Conservation (phyloP, 192 early-diverging fungal genomes). For the Coemansia sp. region DNA sequence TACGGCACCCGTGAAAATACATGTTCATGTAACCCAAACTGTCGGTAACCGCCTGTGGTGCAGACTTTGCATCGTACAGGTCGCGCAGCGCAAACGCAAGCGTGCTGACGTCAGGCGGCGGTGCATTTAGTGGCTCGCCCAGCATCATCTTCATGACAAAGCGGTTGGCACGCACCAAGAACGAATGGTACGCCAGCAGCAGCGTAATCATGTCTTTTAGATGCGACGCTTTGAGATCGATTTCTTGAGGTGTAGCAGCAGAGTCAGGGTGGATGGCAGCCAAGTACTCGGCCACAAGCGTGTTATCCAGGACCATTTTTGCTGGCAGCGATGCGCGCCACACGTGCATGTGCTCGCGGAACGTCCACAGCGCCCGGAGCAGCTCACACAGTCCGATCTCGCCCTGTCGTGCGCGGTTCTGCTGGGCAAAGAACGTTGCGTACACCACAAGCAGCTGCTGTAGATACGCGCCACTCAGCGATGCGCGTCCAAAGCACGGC, state of each 20-base stretch:
- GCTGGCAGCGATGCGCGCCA: slow-evolving; percentile 42
- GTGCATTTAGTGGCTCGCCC: slow-evolving; percentile 40
- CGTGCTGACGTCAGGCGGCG: slow-evolving; percentile 42
- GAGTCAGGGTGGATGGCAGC: slow-evolving; percentile 28
- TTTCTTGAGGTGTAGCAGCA: slow-evolving; percentile 25
- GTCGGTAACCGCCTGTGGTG: slow-evolving; percentile 18
- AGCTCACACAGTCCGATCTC: slow-evolving; percentile 19
- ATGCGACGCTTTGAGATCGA: slow-evolving; percentile 35
- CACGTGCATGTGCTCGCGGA: slow-evolving; percentile 44
- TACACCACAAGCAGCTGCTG: slow-evolving; percentile 47
- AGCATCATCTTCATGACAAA: slow-evolving; percentile 51
- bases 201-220: slow-evolving; percentile 42
- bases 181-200: slow-evolving; percentile 45
- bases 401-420: slow-evolving; percentile 22
- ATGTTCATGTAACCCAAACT: slow-evolving; percentile 43
- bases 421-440: slow-evolving; percentile 22
- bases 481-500: slow-evolving; percentile 37
- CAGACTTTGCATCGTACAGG: slow-evolving; percentile 32
- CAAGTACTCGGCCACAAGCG: slow-evolving; percentile 35
- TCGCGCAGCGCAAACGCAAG: slow-evolving; percentile 43
- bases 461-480: slow-evolving; percentile 21
- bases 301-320: slow-evolving; percentile 27
- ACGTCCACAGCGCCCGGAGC: slow-evolving; percentile 41
- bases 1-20: slow-evolving; percentile 44
- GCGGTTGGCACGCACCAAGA: slow-evolving; percentile 45